phyloP scores from a whole-genome alignment of 306 rosid genomes.

The Prunus campanulata region DNA sequence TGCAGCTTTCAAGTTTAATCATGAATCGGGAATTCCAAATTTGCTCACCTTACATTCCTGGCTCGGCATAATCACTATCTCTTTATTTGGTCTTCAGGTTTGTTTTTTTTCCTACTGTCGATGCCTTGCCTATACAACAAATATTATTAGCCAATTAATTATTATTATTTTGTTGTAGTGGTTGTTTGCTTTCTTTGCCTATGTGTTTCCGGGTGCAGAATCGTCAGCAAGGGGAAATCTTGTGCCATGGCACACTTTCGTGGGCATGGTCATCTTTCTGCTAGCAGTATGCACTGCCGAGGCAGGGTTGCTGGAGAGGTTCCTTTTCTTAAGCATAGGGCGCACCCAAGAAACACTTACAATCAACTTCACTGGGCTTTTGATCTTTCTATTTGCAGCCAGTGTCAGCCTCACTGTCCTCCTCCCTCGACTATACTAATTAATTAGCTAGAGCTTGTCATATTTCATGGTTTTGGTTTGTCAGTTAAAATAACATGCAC shows the following conservation, averaged over 20 bases:
- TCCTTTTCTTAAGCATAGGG: background rate
- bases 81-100: conserved; percentile 59
- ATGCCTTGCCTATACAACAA: too few relatives aligned
- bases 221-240: conserved; percentile 34
- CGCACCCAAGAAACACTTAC: conserved; percentile 39
- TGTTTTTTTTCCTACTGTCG: too few relatives aligned
- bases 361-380: conserved; percentile 62
- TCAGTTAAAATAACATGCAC: background rate
- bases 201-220: conserved; percentile 54
- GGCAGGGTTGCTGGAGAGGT: conserved; percentile 41
- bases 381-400: conserved; percentile 51
- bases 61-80: conserved; percentile 62
- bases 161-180: conserved; percentile 30
- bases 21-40: conserved; percentile 11
- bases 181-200: conserved; percentile 42
- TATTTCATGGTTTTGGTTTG: background rate
- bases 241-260: conserved; percentile 66
- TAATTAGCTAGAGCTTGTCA: background rate
- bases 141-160: too few relatives aligned
- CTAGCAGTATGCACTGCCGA: conserved; percentile 52
- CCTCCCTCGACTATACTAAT: conserved; percentile 41
- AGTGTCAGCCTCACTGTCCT: conserved; percentile 46
- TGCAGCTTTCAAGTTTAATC: conserved; percentile 43
- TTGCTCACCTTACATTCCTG: conserved; percentile 68
- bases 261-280: conserved; percentile 50